Conservation (phyloP, 1,284 basidiomycete species). For the Tylopilus sp. region DNA sequence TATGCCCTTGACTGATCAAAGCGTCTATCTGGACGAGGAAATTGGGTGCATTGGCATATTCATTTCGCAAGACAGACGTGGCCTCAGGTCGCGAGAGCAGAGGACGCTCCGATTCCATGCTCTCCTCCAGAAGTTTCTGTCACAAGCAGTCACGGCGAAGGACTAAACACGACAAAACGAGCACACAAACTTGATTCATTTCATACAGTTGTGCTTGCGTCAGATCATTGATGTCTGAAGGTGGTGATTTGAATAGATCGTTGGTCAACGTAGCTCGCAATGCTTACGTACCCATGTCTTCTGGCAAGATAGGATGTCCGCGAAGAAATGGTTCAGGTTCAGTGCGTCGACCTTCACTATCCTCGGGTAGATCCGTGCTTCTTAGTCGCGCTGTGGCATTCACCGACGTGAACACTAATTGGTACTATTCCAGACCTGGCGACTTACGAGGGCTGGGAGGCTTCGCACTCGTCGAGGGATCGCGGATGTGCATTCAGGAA, state of each 20-base stretch:
- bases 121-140: constrained; percentile 62
- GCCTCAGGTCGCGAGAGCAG: constrained; percentile 62
- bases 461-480: constrained; percentile 8
- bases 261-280: background rate
- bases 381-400: constrained; percentile 36
- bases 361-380: constrained; percentile 38
- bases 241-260: constrained; percentile 1
- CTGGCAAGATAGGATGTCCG: constrained; percentile 42
- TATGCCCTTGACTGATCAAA: constrained; percentile 66
- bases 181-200: constrained; percentile 56
- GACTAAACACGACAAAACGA: constrained; percentile 9
- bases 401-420: background rate
- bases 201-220: constrained; percentile 56
- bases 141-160: background rate
- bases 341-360: constrained; percentile 13
- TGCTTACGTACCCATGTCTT: constrained; percentile 40
- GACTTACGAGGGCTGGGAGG: constrained; percentile 41
- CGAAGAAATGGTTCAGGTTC: constrained; percentile 35
- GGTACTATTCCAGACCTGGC: background rate
- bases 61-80: constrained; percentile 63
- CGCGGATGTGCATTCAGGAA: constrained; percentile 27
- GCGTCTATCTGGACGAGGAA: constrained; percentile 80
- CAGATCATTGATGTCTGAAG: constrained; percentile 45
- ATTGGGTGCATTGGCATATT: constrained; percentile 69
- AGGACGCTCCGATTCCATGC: constrained; percentile 56